phyloP scores from a whole-genome alignment of 306 rosid species.

The Cicer yamashitae region DNA sequence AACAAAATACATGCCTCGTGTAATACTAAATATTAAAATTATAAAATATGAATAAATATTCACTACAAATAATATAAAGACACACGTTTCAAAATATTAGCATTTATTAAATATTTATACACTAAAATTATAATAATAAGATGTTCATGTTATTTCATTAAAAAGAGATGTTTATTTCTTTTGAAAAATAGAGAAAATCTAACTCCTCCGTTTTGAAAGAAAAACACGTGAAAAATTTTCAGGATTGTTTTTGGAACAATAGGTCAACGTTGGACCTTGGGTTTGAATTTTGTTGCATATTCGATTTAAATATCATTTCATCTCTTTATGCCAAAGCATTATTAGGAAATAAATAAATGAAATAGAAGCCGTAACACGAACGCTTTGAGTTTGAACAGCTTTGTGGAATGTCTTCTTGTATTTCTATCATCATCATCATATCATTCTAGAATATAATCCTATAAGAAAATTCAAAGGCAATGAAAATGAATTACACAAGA shows the following conservation, averaged over 20 bases:
- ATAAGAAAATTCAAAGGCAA: conserved; percentile 11
- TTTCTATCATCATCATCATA: background rate
- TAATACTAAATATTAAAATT: no score
- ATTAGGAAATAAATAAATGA: background rate
- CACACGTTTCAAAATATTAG: no score
- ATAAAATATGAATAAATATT: no score
- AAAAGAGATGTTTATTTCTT: no score
- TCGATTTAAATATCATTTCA: background rate
- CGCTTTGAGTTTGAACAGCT: conserved; percentile 26
- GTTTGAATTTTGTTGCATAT: background rate
- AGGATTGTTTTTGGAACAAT: background rate
- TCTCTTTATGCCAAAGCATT: conserved; percentile 18
- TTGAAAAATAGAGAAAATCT: no score
- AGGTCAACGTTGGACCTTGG: conserved; percentile 10
- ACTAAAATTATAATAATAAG: no score
- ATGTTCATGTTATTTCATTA: no score
- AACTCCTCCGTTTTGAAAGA: no score
- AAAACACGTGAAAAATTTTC: no score
- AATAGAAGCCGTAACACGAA: conserved; percentile 14
- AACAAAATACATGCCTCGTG: no score
- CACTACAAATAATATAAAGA: no score
- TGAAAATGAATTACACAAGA: background rate
- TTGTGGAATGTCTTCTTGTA: background rate
- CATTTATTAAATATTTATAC: no score
- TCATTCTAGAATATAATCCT: conserved; percentile 43